phyloP scores from a whole-genome alignment of 1,284 basidiomycete genomes.

The Leccinum colubrinum region DNA sequence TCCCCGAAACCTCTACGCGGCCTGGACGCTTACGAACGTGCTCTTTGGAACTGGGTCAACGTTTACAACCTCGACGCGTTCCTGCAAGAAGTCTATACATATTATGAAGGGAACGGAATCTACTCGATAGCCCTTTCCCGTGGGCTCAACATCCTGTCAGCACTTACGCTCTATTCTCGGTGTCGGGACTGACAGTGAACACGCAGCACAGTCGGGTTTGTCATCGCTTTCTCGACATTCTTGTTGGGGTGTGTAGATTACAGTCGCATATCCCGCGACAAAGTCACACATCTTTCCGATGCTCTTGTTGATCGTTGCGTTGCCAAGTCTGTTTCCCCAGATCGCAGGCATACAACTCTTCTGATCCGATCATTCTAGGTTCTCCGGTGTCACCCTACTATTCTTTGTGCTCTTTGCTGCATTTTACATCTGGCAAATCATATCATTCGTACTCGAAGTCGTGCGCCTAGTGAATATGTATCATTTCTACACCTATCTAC shows the following conservation, averaged over 20 bases:
- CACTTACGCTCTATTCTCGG: slow-evolving; percentile 26
- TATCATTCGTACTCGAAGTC: slow-evolving; percentile 63
- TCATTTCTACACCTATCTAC: slow-evolving; percentile 81
- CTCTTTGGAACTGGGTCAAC: slow-evolving; percentile 99
- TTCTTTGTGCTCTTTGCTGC: slow-evolving; percentile 79
- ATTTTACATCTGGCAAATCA: slow-evolving; percentile 79
- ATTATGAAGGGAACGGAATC: slow-evolving; percentile 95
- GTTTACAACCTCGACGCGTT: slow-evolving; percentile 95
- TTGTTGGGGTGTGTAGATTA: slow-evolving; percentile 95
- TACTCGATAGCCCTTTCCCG: slow-evolving; percentile 90
- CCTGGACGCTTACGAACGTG: slow-evolving; percentile 83
- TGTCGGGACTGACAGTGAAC: slow-evolving; percentile 24
- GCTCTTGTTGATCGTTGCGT: slow-evolving; percentile 82
- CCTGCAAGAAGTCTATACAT: slow-evolving; percentile 92
- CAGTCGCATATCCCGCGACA: slow-evolving; percentile 64
- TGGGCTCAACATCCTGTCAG: slow-evolving; percentile 89
- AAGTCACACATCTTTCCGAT: slow-evolving; percentile 68
- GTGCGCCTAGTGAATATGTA: slow-evolving; percentile 89
- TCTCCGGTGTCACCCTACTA: slow-evolving; percentile 80
- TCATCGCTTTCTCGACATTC: slow-evolving; percentile 96
- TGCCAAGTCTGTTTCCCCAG: slow-evolving; percentile 57
- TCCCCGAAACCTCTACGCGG: slow-evolving; percentile 59
- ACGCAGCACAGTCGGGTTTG: slow-evolving; percentile 91
- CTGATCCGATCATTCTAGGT: slow-evolving; percentile 43
- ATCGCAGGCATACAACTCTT: neutral